Evolutionary conservation across 495 filamentous ascomycete genomes (phyloP), one percentile per base, ranked within the genome.

Genomic region (Gamarada debralockiae): DNA sequence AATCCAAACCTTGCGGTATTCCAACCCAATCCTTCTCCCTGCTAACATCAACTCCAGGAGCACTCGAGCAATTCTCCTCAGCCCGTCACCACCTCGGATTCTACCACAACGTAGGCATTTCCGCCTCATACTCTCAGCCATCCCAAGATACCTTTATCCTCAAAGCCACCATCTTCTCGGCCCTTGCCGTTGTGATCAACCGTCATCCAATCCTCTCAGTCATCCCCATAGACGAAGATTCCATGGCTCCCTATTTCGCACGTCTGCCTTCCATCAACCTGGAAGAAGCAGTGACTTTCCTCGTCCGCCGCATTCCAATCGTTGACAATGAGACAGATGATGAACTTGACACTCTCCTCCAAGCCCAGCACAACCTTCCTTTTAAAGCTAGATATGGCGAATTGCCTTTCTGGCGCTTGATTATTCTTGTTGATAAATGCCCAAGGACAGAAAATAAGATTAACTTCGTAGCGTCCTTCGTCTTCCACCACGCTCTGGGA

Each of bases 41-140:
- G n/a, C 27, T 25, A 37, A 31, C 21, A 47, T 14, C 31, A 38
- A 1, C 37, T 20, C 2, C 33, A 60, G 57, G 57, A 15, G 31
- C 27, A 3, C 22, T 61, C 7, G 55, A 61, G 33, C 18, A 58
- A 21, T 49, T 49, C 23, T 58, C 58, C 4, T 46, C 58, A 0
- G 46, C 50, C 7, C 37, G 55, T 15, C 58, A 61, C 23, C 39
- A 54, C 21, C 38, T 61, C 18, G 58, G 46, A n/a, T 61, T 54
- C 43, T 61, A 47, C 50, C 53, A 54, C 40, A 61, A 55, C 45
- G 55, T 58, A 15, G 58, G 55, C 1, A 42, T 58, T 9, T 55
- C 55, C 0, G 50, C 40, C n/a, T 20, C 27, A 8, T 61, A 61
- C 33, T 12, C 22, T 7, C 40, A 12, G 15, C 17, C 14, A 2